Percentiles rank a stretch among this genome's conserved stretches.
phyloP scores from a whole-genome alignment of 1,139 yeast species.

The Petasospora fabianii region DNA sequence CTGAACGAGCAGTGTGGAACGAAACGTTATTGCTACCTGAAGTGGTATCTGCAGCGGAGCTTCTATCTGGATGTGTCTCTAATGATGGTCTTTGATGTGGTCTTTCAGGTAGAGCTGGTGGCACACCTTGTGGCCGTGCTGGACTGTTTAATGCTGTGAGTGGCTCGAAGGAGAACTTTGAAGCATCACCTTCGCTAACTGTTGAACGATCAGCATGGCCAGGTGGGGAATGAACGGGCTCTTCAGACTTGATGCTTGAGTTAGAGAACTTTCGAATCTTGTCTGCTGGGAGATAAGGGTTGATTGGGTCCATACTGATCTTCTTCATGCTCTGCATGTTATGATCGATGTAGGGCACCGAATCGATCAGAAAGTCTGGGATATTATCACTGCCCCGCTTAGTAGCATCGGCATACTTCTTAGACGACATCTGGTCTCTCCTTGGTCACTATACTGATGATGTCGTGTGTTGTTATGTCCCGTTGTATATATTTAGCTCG shows the following conservation, averaged over 20 bases:
- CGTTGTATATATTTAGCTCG: too few relatives aligned
- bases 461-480: too few relatives aligned
- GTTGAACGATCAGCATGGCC: conserved; percentile 8
- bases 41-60: conserved; percentile 9
- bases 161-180: conserved; percentile 22
- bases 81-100: not conserved
- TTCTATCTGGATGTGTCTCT: not conserved
- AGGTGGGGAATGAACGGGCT: not conserved
- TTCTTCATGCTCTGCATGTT: conserved; percentile 7
- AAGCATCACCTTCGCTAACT: conserved; percentile 16
- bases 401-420: conserved; percentile 14
- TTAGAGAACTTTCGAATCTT: conserved; percentile 15
- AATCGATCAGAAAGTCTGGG: conserved; percentile 20
- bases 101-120: conserved; percentile 1
- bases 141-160: conserved; percentile 1
- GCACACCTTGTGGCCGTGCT: not conserved
- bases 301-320: conserved; percentile 14
- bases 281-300: conserved; percentile 20
- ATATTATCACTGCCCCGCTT: conserved; percentile 16
- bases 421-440: conserved; percentile 11
- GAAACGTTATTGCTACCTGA: conserved; percentile 11
- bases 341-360: conserved; percentile 16
- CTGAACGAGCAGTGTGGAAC: conserved; percentile 24
- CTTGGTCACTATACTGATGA: too few relatives aligned
- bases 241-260: conserved; percentile 15